These are phyloP conservation scores for Suillus bovinus DNA, from an alignment of 768 basidiomycete species.

Conservation along the genomic window DNA sequence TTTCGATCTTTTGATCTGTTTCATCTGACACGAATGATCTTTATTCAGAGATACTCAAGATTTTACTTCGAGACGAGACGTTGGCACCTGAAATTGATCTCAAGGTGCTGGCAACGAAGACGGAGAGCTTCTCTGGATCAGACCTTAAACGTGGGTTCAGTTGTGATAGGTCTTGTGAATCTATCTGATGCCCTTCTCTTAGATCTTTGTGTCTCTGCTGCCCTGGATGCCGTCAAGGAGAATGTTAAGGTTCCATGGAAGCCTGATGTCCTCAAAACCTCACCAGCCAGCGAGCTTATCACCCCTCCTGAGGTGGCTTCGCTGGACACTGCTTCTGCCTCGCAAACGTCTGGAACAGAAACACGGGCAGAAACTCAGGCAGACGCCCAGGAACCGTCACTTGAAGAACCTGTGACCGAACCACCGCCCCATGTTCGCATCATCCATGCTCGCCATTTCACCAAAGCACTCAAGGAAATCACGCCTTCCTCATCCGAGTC, in stretches of 20 bases:
- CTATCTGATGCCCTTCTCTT: slow-evolving; percentile 5
- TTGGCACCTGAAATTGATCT: slow-evolving; percentile 67
- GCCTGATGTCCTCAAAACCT: slow-evolving; percentile 13
- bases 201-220: slow-evolving; percentile 94
- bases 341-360: slow-evolving; percentile 4
- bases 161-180: background rate
- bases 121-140: slow-evolving; percentile 89
- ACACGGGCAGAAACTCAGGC: slow-evolving; percentile 1
- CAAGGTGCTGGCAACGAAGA: slow-evolving; percentile 60
- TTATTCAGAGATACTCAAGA: slow-evolving; percentile 77
- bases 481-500: slow-evolving; percentile 87
- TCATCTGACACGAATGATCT: slow-evolving; percentile 7
- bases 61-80: slow-evolving; percentile 79
- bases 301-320: slow-evolving; percentile 9
- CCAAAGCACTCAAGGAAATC: slow-evolving; percentile 84
- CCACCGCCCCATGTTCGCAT: slow-evolving; percentile 33
- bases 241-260: slow-evolving; percentile 79
- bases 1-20: slow-evolving; percentile 4
- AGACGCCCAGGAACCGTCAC: slow-evolving; percentile 13
- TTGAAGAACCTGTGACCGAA: background rate
- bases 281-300: background rate
- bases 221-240: slow-evolving; percentile 90
- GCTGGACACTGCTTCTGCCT: slow-evolving; percentile 8
- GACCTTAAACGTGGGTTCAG: slow-evolving; percentile 83
- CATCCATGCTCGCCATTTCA: slow-evolving; percentile 67